Percentiles rank a stretch among this genome's conserved stretches.
phyloP scores from a whole-genome alignment of 1,284 basidiomycete genomes.

The Erythrobasidium hasegawianum region DNA sequence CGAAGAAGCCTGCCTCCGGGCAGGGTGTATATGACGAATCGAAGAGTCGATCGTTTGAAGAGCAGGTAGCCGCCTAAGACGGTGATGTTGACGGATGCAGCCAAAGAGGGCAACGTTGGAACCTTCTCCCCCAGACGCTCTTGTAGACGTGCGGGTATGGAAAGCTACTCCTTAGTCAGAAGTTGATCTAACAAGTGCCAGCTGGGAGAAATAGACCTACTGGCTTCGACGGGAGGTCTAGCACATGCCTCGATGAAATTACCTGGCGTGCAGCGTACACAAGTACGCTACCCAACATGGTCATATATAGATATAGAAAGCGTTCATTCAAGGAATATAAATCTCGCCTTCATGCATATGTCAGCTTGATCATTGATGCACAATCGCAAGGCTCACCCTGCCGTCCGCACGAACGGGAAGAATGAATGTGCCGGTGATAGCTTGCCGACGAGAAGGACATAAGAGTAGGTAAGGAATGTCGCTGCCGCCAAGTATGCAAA shows the following conservation, averaged over 20 bases:
- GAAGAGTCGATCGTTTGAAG: conserved; percentile 37
- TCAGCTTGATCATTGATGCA: conserved; percentile 31
- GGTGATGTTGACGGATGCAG: conserved; percentile 26
- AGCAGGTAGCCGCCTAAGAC: conserved; percentile 39
- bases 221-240: conserved; percentile 34
- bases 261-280: conserved; percentile 36
- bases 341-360: neutral
- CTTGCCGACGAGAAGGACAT: conserved; percentile 36
- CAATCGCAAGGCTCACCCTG: conserved; percentile 36
- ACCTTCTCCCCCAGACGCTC: conserved; percentile 5
- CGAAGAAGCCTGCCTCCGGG: conserved; percentile 39
- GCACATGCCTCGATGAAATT: conserved; percentile 24
- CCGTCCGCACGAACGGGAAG: conserved; percentile 15
- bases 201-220: too few relatives aligned
- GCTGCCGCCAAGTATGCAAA: conserved; percentile 35
- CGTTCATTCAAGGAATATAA: conserved; percentile 41
- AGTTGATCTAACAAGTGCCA: too few relatives aligned
- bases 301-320: conserved; percentile 35
- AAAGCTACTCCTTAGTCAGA: too few relatives aligned
- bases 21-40: conserved; percentile 38
- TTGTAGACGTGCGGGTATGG: conserved; percentile 40
- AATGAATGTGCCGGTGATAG: conserved; percentile 12
- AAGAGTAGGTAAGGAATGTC: conserved; percentile 32
- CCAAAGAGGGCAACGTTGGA: conserved; percentile 2
- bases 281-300: conserved; percentile 29